Percentiles rank a stretch among this genome's conserved stretches.
These are phyloP conservation scores for Penicillium sp. DNA, from an alignment of 2,329 filamentous ascomycete species.

Conservation along the genomic window DNA sequence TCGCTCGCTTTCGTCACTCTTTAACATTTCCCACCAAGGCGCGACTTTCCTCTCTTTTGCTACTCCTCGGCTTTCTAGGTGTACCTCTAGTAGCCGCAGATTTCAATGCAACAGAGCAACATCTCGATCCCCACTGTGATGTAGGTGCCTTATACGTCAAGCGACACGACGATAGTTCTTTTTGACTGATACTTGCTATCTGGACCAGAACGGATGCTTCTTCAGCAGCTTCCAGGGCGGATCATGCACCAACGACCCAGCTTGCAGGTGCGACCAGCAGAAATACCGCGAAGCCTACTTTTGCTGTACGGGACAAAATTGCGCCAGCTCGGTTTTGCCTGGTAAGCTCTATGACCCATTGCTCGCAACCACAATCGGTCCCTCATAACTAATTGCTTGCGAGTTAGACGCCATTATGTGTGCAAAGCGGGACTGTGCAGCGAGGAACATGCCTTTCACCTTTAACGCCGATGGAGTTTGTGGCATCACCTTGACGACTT, in stretches of 20 bases:
- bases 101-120: background rate
- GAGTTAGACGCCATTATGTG: background rate
- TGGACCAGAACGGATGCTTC: background rate
- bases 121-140: background rate
- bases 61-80: background rate
- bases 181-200: background rate
- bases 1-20: background rate
- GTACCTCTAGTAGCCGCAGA: background rate
- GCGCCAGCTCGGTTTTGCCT: background rate
- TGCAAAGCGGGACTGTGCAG: background rate
- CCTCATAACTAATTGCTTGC: background rate
- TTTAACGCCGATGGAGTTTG: background rate
- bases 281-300: conserved; percentile 1
- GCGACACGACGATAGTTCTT: too few relatives aligned
- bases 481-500: background rate
- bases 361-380: background rate
- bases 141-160: background rate
- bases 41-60: background rate
- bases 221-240: background rate
- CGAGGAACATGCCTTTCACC: background rate
- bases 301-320: background rate
- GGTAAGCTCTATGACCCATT: background rate
- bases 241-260: background rate
- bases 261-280: conserved; percentile 1
- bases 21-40: background rate